Conservation (phyloP, 441 rosid species). For the Bruguiera hainesii region DNA sequence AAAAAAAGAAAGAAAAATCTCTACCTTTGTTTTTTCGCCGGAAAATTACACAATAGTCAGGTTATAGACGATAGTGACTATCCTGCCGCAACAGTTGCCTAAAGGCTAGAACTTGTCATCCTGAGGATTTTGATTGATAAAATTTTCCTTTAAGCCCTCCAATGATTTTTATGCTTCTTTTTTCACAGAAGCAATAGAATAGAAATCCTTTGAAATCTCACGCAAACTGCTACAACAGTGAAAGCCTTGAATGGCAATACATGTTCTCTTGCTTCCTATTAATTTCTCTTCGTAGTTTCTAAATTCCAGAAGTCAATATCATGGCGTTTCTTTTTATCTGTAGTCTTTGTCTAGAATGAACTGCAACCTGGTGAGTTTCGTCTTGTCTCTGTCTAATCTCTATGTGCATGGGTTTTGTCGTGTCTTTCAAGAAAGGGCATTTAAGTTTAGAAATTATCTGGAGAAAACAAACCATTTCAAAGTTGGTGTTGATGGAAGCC, state of each 20-base stretch:
- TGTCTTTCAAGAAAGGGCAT: too few relatives aligned
- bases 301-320: neutral
- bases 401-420: neutral
- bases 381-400: constrained; percentile 5
- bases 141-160: neutral
- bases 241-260: neutral
- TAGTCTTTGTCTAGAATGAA: too few relatives aligned
- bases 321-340: too few relatives aligned
- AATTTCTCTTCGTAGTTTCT: neutral
- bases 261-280: neutral
- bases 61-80: too few relatives aligned
- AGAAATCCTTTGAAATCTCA: neutral
- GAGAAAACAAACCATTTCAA: too few relatives aligned
- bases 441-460: too few relatives aligned
- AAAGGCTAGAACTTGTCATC: too few relatives aligned
- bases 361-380: neutral
- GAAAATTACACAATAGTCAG: too few relatives aligned
- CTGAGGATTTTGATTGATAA: neutral
- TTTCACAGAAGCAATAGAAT: too few relatives aligned
- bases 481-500: too few relatives aligned
- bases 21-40: too few relatives aligned
- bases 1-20: neutral
- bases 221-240: neutral
- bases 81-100: too few relatives aligned
- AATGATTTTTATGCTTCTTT: neutral